phyloP scores from a whole-genome alignment of 2,329 filamentous ascomycete genomes.

The Xylariaceae sp. region DNA sequence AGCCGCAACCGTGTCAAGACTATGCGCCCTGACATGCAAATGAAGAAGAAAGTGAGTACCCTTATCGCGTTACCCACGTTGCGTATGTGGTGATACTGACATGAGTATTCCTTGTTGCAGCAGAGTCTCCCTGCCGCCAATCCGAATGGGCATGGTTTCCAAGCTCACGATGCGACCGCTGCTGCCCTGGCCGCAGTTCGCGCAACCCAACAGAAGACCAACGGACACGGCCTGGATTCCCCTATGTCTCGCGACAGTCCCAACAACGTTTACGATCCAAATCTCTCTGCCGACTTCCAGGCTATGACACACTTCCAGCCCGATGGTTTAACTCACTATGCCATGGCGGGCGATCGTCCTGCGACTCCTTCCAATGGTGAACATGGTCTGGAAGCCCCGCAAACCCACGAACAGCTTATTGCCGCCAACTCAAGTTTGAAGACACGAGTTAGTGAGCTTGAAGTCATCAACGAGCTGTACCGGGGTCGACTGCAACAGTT shows the following conservation, averaged over 20 bases:
- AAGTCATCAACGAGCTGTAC: constrained; percentile 87
- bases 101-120: constrained; percentile 19
- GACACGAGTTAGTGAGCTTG: constrained; percentile 90
- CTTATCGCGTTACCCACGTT: constrained; percentile 2
- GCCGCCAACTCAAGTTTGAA: constrained; percentile 83
- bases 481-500: constrained; percentile 72
- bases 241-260: constrained; percentile 77
- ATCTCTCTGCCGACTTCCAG: constrained; percentile 71
- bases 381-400: constrained; percentile 62
- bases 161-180: constrained; percentile 51
- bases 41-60: constrained; percentile 67
- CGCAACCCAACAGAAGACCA: constrained; percentile 64
- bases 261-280: constrained; percentile 68
- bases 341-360: constrained; percentile 47
- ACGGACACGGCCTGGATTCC: constrained; percentile 72
- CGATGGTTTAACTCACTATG: constrained; percentile 45
- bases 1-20: constrained; percentile 98
- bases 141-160: constrained; percentile 59
- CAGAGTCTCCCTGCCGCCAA: constrained; percentile 43
- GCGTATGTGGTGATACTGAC: constrained; percentile 4
- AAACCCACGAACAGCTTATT: constrained; percentile 75
- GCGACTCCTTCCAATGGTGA: constrained; percentile 50
- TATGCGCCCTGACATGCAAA: constrained; percentile 68
- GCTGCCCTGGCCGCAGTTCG: constrained; percentile 45
- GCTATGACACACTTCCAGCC: constrained; percentile 67